Evolutionary conservation across 2,329 filamentous ascomycete species (phyloP), one percentile per base, ranked within the genome.

Genomic region (Raffaelea ambrosiae): DNA sequence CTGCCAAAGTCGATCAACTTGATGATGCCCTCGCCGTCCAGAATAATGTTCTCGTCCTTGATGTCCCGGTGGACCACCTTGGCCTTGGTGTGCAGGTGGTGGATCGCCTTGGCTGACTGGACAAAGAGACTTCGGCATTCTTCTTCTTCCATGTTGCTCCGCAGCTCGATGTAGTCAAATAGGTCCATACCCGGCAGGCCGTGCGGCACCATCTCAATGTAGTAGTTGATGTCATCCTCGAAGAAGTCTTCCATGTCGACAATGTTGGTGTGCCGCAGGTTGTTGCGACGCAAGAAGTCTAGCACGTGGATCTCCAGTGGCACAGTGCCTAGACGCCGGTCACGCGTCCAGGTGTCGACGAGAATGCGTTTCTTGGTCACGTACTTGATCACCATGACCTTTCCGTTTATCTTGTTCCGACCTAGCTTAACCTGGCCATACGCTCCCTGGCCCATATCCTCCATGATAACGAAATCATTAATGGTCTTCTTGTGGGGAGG

Each of bases 1-100:
- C 90, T 96, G 51, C 93, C 93, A 67, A 98, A 98, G 66, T 98
- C 93, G 57, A 97, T 97, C 59, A 98, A 73, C 69, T 96, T 97
- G 67, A 98, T 95, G 57, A 86, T 84, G 22, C 91, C 90, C 62
- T 97, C 90, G 33, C 93, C 91, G 60, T 98, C 93, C 16, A 98
- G 73, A 48, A 98, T 86, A 26, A 98, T 88, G 58, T 98, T 98
- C 68, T 98, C 93, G 59, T 98, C 93, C 65, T 98, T 98, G 75
- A 98, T 97, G 61, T 98, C 93, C 33, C 93, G 84, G 66, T 98
- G 93, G 11, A 98, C 93, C 9, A 98, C 91, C 44, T 86, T 74
- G 1, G 91, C 91, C 63, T 86, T 91, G 47, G 81, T 89, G 61
- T 98, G 93, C 39, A 98, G 70, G 67, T 97, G 93, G 56, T 94